Evolutionary conservation across 2,329 filamentous ascomycete genomes (phyloP).

Genomic region (Aureobasidium melanogenum): DNA sequence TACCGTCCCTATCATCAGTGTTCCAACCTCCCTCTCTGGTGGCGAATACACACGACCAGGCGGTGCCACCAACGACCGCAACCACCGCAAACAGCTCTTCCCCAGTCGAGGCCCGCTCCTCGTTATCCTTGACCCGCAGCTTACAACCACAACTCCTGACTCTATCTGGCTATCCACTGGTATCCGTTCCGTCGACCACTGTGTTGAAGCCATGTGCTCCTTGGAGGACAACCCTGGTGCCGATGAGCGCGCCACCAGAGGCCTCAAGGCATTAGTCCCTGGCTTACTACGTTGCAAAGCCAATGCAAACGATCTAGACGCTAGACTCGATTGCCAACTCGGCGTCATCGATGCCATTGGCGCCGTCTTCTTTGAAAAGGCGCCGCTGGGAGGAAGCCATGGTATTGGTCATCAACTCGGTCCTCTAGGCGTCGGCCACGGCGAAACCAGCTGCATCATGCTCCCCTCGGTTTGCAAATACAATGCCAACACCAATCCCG

Average conservation of each 20-base stretch:
- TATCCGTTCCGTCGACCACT: neutral
- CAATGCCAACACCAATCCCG: neutral
- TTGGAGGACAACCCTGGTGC: neutral
- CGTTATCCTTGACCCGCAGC: neutral
- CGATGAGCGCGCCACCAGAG: neutral
- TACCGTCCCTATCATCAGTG: neutral
- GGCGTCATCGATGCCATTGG: neutral
- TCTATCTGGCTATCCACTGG: neutral
- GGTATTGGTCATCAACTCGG: neutral
- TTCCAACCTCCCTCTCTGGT: neutral
- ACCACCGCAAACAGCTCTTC: neutral
- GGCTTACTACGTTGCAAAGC: neutral
- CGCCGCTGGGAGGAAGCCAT: neutral
- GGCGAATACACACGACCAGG: neutral
- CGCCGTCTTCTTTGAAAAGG: neutral
- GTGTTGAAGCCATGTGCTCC: neutral
- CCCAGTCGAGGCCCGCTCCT: neutral
- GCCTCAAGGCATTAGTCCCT: neutral
- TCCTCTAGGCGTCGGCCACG: neutral
- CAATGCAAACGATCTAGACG: neutral
- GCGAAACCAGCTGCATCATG: neutral
- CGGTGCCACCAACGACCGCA: neutral
- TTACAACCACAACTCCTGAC: neutral
- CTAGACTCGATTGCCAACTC: neutral
- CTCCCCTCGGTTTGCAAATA: neutral